A percentile compares a stretch with the other conserved stretches of the same genome.
Conservation (phyloP, 2,329 filamentous ascomycete species). For the Aspergillus sp. region DNA sequence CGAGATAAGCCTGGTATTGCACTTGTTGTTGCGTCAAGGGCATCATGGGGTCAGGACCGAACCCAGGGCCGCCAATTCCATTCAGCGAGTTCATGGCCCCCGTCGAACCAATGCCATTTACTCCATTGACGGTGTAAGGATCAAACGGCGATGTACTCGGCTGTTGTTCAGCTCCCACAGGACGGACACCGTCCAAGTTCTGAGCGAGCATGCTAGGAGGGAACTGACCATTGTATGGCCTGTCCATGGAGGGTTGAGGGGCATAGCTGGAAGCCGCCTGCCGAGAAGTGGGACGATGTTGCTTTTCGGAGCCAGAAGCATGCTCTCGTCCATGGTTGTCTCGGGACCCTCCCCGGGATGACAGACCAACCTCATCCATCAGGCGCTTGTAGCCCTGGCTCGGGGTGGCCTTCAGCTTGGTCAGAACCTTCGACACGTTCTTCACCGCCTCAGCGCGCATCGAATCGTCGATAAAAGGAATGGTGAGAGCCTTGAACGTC, state of each 20-base stretch:
- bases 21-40: slow-evolving; percentile 51
- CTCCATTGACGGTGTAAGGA: slow-evolving; percentile 36
- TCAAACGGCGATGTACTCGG: slow-evolving; percentile 36
- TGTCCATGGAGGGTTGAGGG: slow-evolving; percentile 37
- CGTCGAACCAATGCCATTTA: slow-evolving; percentile 27
- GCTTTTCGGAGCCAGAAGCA: slow-evolving; percentile 37
- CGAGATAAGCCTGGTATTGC: slow-evolving; percentile 58
- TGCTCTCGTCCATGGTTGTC: slow-evolving; percentile 42
- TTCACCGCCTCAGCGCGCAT: slow-evolving; percentile 86
- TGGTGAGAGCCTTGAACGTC: slow-evolving; percentile 98
- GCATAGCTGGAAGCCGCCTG: slow-evolving; percentile 38
- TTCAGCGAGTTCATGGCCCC: slow-evolving; percentile 25
- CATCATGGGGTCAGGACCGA: slow-evolving; percentile 38
- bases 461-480: slow-evolving; percentile 91
- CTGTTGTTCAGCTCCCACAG: slow-evolving; percentile 35
- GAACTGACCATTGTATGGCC: slow-evolving; percentile 44
- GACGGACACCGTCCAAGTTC: slow-evolving; percentile 35
- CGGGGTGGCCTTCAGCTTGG: slow-evolving; percentile 88
- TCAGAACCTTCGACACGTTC: slow-evolving; percentile 83
- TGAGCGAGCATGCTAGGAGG: slow-evolving; percentile 35
- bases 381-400: slow-evolving; percentile 96
- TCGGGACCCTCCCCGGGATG: slow-evolving; percentile 46
- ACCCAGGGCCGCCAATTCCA: slow-evolving; percentile 31
- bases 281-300: slow-evolving; percentile 44
- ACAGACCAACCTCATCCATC: slow-evolving; percentile 97